phyloP scores from a whole-genome alignment of 257 asterid genomes.

The Marsdenia floribunda region DNA sequence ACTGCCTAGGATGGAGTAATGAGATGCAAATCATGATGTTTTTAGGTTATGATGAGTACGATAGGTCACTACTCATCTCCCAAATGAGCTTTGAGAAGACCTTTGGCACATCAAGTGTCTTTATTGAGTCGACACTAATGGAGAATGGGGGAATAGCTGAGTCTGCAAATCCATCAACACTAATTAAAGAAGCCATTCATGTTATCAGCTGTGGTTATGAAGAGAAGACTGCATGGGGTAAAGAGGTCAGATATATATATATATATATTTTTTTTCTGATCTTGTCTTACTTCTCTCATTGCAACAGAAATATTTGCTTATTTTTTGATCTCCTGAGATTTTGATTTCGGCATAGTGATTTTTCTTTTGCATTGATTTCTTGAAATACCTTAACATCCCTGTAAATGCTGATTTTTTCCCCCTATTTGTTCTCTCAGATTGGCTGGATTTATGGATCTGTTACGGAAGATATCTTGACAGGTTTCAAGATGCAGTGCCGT shows the following conservation, averaged over 20 bases:
- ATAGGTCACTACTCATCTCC: constrained; percentile 86
- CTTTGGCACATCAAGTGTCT: constrained; percentile 80
- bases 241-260: constrained; percentile 91
- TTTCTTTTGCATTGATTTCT: neutral
- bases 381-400: neutral
- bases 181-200: constrained; percentile 92
- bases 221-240: constrained; percentile 99
- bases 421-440: constrained; percentile 37
- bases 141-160: constrained; percentile 90
- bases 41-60: constrained; percentile 82
- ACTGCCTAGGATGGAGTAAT: neutral
- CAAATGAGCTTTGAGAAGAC: constrained; percentile 97
- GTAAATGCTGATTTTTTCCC: neutral
- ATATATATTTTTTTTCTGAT: neutral
- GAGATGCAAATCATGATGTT: constrained; percentile 11
- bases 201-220: constrained; percentile 95
- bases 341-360: neutral
- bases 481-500: constrained; percentile 98
- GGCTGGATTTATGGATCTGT: constrained; percentile 99
- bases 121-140: constrained; percentile 89
- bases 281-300: neutral
- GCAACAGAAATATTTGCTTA: neutral
- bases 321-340: neutral
- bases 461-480: constrained; percentile 92
- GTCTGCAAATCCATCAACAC: constrained; percentile 66